Evolutionary conservation across 2,329 filamentous ascomycete species (phyloP), one percentile per base, ranked within the genome.

Genomic region (Aspergillus ochraceus): DNA sequence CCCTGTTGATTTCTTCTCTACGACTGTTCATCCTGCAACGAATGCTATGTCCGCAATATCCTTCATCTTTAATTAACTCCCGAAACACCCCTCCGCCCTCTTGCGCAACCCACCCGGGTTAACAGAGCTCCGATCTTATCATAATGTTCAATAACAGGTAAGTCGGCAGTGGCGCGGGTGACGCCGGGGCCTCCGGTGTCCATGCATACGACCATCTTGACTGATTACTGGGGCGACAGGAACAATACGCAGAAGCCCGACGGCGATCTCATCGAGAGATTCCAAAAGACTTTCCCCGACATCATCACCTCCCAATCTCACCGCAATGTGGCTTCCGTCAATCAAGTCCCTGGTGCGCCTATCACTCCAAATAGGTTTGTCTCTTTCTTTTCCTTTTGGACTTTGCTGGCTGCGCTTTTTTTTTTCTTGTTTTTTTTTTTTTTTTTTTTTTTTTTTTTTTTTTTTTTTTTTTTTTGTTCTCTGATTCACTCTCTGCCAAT

Each of bases 241-340:
- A 90, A 86, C 71, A 92, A 86, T 76, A 88, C 90, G 58, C 90
- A 92, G 77, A 96, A 96, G 81, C 92, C 92, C 58, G 88, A 87
- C 75, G 90, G 93, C 73, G 91, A 93, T 70, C 84, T 97, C 72
- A 88, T 95, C 74, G 88, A 88, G 77, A 88, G 87, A 75, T 97
- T 97, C 79, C 90, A 90, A 75, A 86, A 91, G 70, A 88, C 86
- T 67, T 97, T 96, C 71, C 90, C 91, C 51, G 87, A 93, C 69
- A 81, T 96, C 62, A 80, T 84, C 58, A 79, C 59, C 70, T 82
- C 56, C 69, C 79, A 66, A 69, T 74, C 67, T 70, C 79, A 70
- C 70, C 78, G 64, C 64, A 66, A 60, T 52, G 55, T 42, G 11
- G 42, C 62, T 69, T 71, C 24, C 54, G 68, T 49, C 61, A 60